phyloP scores from a whole-genome alignment of 2,329 filamentous ascomycete species.

The Sordariomycetes sp. region DNA sequence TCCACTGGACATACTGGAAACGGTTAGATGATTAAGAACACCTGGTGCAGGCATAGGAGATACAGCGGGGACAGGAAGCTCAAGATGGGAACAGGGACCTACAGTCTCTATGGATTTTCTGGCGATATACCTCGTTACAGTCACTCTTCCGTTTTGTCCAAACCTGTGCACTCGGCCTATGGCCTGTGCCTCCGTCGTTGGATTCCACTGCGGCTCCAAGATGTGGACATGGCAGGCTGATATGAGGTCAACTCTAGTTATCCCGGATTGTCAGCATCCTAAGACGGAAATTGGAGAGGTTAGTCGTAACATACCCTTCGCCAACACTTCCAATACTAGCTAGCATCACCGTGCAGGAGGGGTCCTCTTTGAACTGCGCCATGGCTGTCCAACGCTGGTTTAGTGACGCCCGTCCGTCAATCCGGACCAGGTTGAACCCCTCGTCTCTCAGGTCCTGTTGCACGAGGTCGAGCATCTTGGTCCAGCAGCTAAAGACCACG shows the following conservation, averaged over 20 bases:
- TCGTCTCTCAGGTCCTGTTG: constrained; percentile 6
- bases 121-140: constrained; percentile 16
- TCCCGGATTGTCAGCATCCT: background rate
- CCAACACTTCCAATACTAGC: constrained; percentile 18
- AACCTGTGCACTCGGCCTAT: constrained; percentile 19
- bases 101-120: constrained; percentile 14
- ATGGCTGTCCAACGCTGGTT: constrained; percentile 7
- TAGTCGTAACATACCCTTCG: constrained; percentile 15
- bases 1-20: constrained; percentile 4
- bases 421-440: constrained; percentile 10
- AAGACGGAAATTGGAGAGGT: background rate
- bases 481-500: constrained; percentile 18
- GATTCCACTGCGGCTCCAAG: constrained; percentile 22
- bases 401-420: constrained; percentile 15
- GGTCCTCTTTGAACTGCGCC: constrained; percentile 8
- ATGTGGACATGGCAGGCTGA: constrained; percentile 18
- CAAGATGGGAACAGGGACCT: background rate
- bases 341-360: constrained; percentile 15
- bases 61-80: too few species aligned
- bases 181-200: constrained; percentile 20
- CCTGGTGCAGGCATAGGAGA: background rate
- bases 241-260: constrained; percentile 15
- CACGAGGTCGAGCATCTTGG: constrained; percentile 17
- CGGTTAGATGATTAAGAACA: background rate
- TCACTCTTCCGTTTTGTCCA: constrained; percentile 16